Evolutionary conservation across 2,329 filamentous ascomycete genomes (phyloP).

Genomic region (Paraconiothyrium brasiliense): DNA sequence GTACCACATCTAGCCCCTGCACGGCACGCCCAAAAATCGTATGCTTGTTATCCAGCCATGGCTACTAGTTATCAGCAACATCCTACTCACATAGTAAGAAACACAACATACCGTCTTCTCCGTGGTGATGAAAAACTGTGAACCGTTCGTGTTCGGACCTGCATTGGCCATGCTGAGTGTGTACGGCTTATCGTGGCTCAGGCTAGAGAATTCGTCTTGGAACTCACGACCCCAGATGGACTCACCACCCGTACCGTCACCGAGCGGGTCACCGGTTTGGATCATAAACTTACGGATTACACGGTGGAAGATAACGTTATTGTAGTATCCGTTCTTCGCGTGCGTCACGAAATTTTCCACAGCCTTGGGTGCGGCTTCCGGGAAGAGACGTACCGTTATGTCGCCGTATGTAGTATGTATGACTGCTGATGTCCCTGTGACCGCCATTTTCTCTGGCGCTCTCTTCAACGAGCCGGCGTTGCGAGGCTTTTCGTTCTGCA

Average conservation of each 20-base stretch:
- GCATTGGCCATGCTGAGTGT: conserved; percentile 98
- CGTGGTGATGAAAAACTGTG: conserved; percentile 98
- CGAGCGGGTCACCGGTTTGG: conserved; percentile 83
- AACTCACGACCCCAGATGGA: conserved; percentile 94
- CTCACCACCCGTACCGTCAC: conserved; percentile 89
- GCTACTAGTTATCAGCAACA: conserved; percentile 57
- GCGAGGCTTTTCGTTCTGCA: conserved; percentile 93
- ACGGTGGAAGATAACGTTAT: conserved; percentile 96
- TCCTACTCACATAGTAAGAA: background rate
- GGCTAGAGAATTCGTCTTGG: conserved; percentile 88
- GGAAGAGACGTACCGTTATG: conserved; percentile 91
- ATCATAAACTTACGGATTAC: conserved; percentile 99
- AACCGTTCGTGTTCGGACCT: conserved; percentile 92
- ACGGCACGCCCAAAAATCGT: conserved; percentile 94
- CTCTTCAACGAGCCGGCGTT: conserved; percentile 62
- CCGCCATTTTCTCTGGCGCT: conserved; percentile 67
- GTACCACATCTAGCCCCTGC: conserved; percentile 90
- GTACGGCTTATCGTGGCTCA: conserved; percentile 96
- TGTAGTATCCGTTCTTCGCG: conserved; percentile 90
- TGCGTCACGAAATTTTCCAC: conserved; percentile 99
- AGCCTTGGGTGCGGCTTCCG: conserved; percentile 89
- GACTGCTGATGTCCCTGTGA: conserved; percentile 81
- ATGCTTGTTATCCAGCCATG: conserved; percentile 96
- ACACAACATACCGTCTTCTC: conserved; percentile 80
- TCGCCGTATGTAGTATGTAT: conserved; percentile 95